phyloP scores from a whole-genome alignment of 78 protist species.

The Isochrysis galbana region DNA sequence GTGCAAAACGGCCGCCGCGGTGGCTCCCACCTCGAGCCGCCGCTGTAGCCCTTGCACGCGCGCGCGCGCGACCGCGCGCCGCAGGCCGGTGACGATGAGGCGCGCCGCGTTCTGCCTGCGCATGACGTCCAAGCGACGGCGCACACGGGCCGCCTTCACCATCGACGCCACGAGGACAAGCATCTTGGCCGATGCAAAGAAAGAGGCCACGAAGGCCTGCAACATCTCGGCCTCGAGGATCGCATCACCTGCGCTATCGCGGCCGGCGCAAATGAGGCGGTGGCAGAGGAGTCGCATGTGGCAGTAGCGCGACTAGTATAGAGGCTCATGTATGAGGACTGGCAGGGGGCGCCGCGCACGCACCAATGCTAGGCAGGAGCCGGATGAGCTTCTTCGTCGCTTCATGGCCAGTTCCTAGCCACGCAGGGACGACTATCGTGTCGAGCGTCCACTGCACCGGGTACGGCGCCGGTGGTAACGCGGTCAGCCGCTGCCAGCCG shows the following conservation, averaged over 20 bases:
- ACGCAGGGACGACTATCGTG: neutral
- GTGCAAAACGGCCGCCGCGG: no score
- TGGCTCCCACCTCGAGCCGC: no score
- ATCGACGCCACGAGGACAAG: neutral
- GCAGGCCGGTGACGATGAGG: neutral
- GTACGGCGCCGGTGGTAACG: neutral
- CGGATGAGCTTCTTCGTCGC: neutral
- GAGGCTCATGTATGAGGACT: no score
- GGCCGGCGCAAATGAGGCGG: neutral
- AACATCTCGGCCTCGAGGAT: neutral
- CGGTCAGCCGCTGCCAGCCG: neutral
- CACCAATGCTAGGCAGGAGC: neutral
- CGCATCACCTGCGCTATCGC: neutral
- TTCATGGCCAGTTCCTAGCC: neutral
- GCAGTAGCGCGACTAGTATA: no score
- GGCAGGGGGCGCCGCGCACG: neutral
- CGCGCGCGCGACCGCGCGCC: neutral
- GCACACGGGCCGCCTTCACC: neutral
- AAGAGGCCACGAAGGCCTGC: neutral
- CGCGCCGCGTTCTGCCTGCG: neutral
- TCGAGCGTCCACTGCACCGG: neutral
- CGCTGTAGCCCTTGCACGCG: neutral
- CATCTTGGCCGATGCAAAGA: neutral
- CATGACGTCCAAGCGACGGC: neutral
- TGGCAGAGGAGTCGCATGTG: no score